These are phyloP conservation scores for Graphiopsis chlorocephala DNA, from an alignment of 2,329 filamentous ascomycete genomes.

Conservation along the genomic window DNA sequence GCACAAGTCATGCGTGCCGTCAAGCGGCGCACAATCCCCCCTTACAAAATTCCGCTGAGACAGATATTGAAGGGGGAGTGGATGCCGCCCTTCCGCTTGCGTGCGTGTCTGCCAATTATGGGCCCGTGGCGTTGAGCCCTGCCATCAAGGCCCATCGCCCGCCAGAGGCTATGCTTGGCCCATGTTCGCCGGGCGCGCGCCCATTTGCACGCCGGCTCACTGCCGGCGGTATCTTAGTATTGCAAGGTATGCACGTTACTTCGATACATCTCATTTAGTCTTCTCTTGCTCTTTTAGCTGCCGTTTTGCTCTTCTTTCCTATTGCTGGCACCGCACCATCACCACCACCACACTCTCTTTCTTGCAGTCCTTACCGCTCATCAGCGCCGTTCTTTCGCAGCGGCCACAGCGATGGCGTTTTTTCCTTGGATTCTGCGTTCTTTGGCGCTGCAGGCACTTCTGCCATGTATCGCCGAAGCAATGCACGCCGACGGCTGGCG, in stretches of 20 bases:
- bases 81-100: constrained; percentile 1
- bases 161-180: not conserved
- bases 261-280: not conserved
- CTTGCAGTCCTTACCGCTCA: not conserved
- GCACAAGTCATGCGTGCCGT: not conserved
- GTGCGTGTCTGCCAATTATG: not conserved
- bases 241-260: constrained; percentile 2
- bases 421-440: constrained; percentile 1
- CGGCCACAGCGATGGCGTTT: constrained; percentile 7
- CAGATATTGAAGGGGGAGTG: not conserved
- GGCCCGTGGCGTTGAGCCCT: constrained; percentile 1
- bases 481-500: constrained; percentile 44
- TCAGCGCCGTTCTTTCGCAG: not conserved
- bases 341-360: not conserved
- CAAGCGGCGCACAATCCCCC: not conserved
- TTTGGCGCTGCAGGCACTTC: constrained; percentile 1
- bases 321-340: not conserved
- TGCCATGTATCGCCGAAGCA: constrained; percentile 2
- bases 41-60: not conserved
- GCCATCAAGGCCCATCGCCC: not conserved
- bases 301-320: not conserved
- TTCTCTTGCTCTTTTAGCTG: constrained; percentile 1
- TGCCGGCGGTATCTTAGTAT: not conserved
- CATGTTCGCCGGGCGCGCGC: not conserved
- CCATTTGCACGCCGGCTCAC: not conserved